phyloP scores from a whole-genome alignment of 352 stramenopile species.

The Globisporangium irregulare region DNA sequence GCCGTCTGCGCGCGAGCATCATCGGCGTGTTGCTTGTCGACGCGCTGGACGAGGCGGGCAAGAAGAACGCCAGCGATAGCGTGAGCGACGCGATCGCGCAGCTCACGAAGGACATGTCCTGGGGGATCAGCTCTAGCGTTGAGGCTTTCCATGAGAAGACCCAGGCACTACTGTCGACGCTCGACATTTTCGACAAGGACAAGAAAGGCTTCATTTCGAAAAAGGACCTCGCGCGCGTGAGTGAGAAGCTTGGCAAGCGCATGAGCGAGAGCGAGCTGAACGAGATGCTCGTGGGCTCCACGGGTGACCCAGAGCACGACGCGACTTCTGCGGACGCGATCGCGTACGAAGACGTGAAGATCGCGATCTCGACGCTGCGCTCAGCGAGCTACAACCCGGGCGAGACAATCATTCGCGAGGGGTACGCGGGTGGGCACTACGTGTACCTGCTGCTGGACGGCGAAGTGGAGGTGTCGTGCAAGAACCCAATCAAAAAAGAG shows the following conservation, averaged over 20 bases:
- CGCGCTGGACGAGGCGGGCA: constrained; percentile 39
- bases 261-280: constrained; percentile 77
- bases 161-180: constrained; percentile 57
- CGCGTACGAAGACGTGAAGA: constrained; percentile 79
- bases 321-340: constrained; percentile 48
- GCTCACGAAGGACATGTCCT: constrained; percentile 49
- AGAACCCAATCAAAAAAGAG: constrained; percentile 60
- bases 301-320: constrained; percentile 67
- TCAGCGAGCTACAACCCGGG: constrained; percentile 62
- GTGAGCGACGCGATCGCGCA: constrained; percentile 28
- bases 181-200: constrained; percentile 77
- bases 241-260: constrained; percentile 61
- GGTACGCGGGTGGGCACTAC: constrained; percentile 60
- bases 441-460: constrained; percentile 79
- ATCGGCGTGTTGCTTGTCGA: constrained; percentile 71
- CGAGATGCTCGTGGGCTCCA: constrained; percentile 80
- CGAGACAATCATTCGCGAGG: constrained; percentile 76
- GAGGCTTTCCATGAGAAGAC: constrained; percentile 69
- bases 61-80: background rate
- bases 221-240: constrained; percentile 70
- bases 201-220: constrained; percentile 82
- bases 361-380: constrained; percentile 74
- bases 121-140: constrained; percentile 70
- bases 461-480: constrained; percentile 74
- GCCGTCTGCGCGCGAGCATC: constrained; percentile 74